Conservation (phyloP, 2,329 filamentous ascomycete genomes). For the Celoporthe dispersa region DNA sequence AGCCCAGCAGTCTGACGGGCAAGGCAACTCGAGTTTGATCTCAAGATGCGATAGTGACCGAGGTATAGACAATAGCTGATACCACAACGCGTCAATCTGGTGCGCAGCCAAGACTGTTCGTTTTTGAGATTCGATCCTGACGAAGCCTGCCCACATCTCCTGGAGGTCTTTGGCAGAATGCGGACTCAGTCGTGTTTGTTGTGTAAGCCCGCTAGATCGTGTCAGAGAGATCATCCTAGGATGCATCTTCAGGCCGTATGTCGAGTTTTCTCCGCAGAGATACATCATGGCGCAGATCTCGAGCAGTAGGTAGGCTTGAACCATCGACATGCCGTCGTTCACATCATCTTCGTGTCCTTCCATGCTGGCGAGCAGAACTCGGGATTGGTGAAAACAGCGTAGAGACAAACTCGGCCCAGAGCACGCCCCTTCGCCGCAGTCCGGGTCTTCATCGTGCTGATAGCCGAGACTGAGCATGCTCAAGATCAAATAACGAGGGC, state of each 20-base stretch:
- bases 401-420: slow-evolving; percentile 38
- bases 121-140: slow-evolving; percentile 44
- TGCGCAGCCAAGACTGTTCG: slow-evolving; percentile 48
- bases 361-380: slow-evolving; percentile 33
- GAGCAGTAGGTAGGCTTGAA: slow-evolving; percentile 46
- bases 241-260: slow-evolving; percentile 44
- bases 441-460: slow-evolving; percentile 45
- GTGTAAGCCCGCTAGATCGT: slow-evolving; percentile 42
- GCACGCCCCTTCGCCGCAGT: slow-evolving; percentile 34
- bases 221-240: slow-evolving; percentile 45
- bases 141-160: slow-evolving; percentile 45
- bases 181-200: slow-evolving; percentile 33
- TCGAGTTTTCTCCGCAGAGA: slow-evolving; percentile 42
- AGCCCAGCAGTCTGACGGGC: slow-evolving; percentile 43
- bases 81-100: slow-evolving; percentile 49
- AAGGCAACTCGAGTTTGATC: slow-evolving; percentile 49
- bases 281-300: slow-evolving; percentile 50
- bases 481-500: slow-evolving; percentile 37
- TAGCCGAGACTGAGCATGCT: slow-evolving; percentile 45
- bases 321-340: slow-evolving; percentile 35
- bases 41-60: slow-evolving; percentile 45
- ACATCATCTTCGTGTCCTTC: slow-evolving; percentile 34
- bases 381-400: slow-evolving; percentile 41
- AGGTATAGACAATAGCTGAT: slow-evolving; percentile 46
- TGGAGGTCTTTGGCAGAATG: slow-evolving; percentile 40